Evolutionary conservation across 2,329 filamentous ascomycete species (phyloP), one percentile per base, ranked within the genome.

Genomic region (Penicillium sp.): DNA sequence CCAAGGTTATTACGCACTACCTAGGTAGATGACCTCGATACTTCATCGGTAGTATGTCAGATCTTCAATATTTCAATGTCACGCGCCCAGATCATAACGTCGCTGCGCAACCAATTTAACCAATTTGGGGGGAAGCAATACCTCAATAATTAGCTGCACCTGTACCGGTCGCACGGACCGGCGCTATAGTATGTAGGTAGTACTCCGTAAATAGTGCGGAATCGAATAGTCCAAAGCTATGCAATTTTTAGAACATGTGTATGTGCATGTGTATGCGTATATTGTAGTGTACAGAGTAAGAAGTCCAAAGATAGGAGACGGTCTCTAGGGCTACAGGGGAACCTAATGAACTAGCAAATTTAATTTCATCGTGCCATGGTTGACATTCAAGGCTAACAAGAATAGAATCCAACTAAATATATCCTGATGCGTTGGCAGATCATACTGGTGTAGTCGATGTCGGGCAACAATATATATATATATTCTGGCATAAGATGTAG

Each of bases 351-450:
- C 12, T 46, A 17, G 23, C 35, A 9, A 21, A 17, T 48, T 48
- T 23, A n/a, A 13, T 48, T 48, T 37, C 5, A 9, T 23, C 33
- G 50, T 47, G 56, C 61, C 63, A 66, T 43, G 60, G 62, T 64
- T 63, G 52, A 48, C 46, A 53, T 53, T 48, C 10, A 19, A 55
- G 45, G 21, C 51, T 49, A 55, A 5, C 6, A 51, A 13, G 15
- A 41, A 31, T 41, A n/a, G 15, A 41, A 31, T 41, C 29, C 4
- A 25, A 38, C 21, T 48, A 55, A 41, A 48, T 47, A 40, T 50
- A 23, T 33, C 46, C 12, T 59, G 63, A 64, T 67, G 65, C 49
- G 65, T 51, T 67, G 65, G 65, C 64, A 60, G 41, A 41, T 46
- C 50, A 6, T 8, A 15, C 6, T 12, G 12, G 10, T 23, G 35